A percentile compares a stretch with the other conserved stretches of the same genome.
These are phyloP conservation scores for Apiosordaria backusii DNA, from an alignment of 495 filamentous ascomycete genomes.

Conservation along the genomic window DNA sequence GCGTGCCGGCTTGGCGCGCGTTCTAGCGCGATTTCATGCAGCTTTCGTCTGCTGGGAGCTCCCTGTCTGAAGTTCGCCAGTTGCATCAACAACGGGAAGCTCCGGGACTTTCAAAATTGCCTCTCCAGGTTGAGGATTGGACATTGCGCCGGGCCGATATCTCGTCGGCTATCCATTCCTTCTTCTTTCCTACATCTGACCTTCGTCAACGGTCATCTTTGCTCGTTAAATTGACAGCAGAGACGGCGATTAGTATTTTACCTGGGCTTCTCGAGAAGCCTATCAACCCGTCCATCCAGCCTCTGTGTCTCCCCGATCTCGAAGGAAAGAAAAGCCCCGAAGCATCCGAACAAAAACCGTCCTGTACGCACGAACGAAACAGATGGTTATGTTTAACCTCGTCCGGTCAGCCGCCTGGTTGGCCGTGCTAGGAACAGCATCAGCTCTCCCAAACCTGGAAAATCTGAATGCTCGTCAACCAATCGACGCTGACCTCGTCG, in stretches of 20 bases:
- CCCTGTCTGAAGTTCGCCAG: background rate
- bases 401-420: background rate
- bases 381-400: background rate
- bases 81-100: background rate
- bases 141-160: constrained; percentile 1
- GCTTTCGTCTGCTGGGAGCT: background rate
- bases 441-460: background rate
- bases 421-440: background rate
- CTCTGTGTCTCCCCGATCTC: background rate
- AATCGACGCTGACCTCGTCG: background rate
- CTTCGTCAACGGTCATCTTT: background rate
- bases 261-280: background rate
- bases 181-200: background rate
- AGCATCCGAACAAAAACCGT: background rate
- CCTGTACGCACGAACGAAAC: background rate
- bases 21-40: constrained; percentile 10
- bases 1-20: background rate
- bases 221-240: background rate
- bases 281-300: background rate
- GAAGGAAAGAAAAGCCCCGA: background rate
- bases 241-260: background rate
- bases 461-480: background rate
- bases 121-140: background rate
- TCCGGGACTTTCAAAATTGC: constrained; percentile 2
- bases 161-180: background rate